phyloP scores from a whole-genome alignment of 495 filamentous ascomycete species.

The Penicillium ochrochloron region DNA sequence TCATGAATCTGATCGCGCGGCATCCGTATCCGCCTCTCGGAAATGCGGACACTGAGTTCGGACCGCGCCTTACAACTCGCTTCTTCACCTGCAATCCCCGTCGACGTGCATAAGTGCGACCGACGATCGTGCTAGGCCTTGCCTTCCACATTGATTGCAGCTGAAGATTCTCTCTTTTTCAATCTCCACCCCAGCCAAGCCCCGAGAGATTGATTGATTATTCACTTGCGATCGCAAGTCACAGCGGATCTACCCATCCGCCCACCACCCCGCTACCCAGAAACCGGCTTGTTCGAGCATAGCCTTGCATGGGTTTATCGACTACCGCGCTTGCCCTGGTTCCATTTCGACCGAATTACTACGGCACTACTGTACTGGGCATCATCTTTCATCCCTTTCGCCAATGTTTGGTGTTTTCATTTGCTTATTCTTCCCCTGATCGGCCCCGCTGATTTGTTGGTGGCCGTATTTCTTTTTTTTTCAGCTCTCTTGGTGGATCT shows the following conservation, averaged over 20 bases:
- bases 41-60: slow-evolving; percentile 32
- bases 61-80: slow-evolving; percentile 26
- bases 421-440: slow-evolving; percentile 11
- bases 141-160: neutral
- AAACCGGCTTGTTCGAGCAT: slow-evolving; percentile 25
- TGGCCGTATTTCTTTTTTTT: slow-evolving; percentile 18
- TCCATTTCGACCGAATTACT: slow-evolving; percentile 5
- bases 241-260: slow-evolving; percentile 30
- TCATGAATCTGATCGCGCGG: slow-evolving; percentile 8
- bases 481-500: slow-evolving; percentile 53
- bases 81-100: slow-evolving; percentile 28
- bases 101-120: slow-evolving; percentile 48
- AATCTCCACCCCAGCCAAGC: neutral
- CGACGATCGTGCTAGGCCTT: slow-evolving; percentile 36
- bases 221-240: slow-evolving; percentile 2
- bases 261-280: slow-evolving; percentile 7
- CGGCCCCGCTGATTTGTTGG: slow-evolving; percentile 25
- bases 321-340: slow-evolving; percentile 31
- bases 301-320: slow-evolving; percentile 27
- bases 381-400: slow-evolving; percentile 1
- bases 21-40: slow-evolving; percentile 14
- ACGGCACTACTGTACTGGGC: slow-evolving; percentile 2
- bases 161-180: neutral
- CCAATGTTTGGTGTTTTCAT: slow-evolving; percentile 12
- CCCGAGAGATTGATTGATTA: neutral